Evolutionary conservation across 805 yeast genomes (phyloP).

Genomic region (Ogataea sp.): DNA sequence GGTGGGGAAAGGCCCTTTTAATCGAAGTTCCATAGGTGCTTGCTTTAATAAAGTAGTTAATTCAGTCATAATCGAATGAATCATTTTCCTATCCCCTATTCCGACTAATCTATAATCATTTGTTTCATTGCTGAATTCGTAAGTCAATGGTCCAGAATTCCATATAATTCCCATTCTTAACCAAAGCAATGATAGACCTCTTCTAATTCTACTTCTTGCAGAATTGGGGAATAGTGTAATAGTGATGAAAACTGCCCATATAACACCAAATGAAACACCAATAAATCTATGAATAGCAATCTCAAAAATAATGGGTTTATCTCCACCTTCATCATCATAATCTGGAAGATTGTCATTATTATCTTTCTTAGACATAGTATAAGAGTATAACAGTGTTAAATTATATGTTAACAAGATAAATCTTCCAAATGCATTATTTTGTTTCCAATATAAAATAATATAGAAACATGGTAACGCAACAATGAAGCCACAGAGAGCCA

Average conservation of each 20-base stretch:
- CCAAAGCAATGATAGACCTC: slow-evolving; percentile 66
- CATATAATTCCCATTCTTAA: slow-evolving; percentile 72
- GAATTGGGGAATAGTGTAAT: slow-evolving; percentile 62
- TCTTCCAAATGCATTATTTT: slow-evolving; percentile 54
- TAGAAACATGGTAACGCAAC: slow-evolving; percentile 39
- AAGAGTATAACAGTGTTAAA: slow-evolving; percentile 69
- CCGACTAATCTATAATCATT: slow-evolving; percentile 28
- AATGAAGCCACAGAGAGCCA: slow-evolving; percentile 42
- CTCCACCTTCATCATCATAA: slow-evolving; percentile 58
- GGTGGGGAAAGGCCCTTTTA: slow-evolving; percentile 66
- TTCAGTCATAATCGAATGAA: slow-evolving; percentile 51
- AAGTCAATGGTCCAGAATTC: slow-evolving; percentile 66
- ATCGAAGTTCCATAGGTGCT: slow-evolving; percentile 67
- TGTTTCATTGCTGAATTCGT: slow-evolving; percentile 21
- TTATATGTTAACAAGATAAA: slow-evolving; percentile 72
- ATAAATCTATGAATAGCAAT: slow-evolving; percentile 74
- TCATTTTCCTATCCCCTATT: slow-evolving; percentile 30
- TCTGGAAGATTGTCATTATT: slow-evolving; percentile 34
- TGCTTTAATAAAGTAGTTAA: slow-evolving; percentile 53
- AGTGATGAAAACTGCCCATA: slow-evolving; percentile 72
- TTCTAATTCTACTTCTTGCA: slow-evolving; percentile 61
- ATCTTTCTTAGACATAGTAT: slow-evolving; percentile 53
- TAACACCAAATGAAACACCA: slow-evolving; percentile 63
- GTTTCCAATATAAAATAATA: slow-evolving; percentile 63
- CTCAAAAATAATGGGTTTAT: slow-evolving; percentile 56